phyloP scores from a whole-genome alignment of 768 basidiomycete species.

The Boletus rubescentipes region DNA sequence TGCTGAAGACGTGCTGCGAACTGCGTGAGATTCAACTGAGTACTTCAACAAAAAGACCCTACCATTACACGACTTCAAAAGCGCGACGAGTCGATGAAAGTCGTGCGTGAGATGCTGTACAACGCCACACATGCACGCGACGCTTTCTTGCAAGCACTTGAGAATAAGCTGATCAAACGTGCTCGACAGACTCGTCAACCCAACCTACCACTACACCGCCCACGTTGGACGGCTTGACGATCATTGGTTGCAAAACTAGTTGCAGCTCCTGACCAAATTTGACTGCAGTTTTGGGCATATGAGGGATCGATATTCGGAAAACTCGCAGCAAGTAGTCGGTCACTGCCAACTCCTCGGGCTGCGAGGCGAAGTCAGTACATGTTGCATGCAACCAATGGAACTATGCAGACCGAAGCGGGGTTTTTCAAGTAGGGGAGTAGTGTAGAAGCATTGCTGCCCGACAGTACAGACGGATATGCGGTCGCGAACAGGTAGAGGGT shows the following conservation, averaged over 20 bases:
- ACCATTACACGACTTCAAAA: constrained; percentile 88
- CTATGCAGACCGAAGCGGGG: constrained; percentile 62
- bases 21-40: constrained; percentile 4
- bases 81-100: constrained; percentile 69
- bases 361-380: constrained; percentile 1
- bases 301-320: constrained; percentile 80
- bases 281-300: constrained; percentile 85
- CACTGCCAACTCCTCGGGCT: constrained; percentile 82
- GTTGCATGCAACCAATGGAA: neutral
- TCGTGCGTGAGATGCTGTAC: constrained; percentile 87
- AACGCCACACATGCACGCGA: constrained; percentile 88
- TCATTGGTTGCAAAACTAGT: constrained; percentile 81
- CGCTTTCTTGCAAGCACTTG: constrained; percentile 85
- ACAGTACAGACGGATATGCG: constrained; percentile 83
- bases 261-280: constrained; percentile 91
- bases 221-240: constrained; percentile 74
- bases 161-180: neutral
- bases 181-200: neutral
- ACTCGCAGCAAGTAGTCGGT: constrained; percentile 88
- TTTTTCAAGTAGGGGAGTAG: constrained; percentile 90
- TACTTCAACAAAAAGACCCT: neutral
- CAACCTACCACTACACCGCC: constrained; percentile 62
- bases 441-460: constrained; percentile 77
- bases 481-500: constrained; percentile 82
- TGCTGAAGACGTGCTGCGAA: constrained; percentile 62